Base-by-base conservation (phyloP, 148 eudicot genomes). In the Rhododendron ovatum region DNA sequence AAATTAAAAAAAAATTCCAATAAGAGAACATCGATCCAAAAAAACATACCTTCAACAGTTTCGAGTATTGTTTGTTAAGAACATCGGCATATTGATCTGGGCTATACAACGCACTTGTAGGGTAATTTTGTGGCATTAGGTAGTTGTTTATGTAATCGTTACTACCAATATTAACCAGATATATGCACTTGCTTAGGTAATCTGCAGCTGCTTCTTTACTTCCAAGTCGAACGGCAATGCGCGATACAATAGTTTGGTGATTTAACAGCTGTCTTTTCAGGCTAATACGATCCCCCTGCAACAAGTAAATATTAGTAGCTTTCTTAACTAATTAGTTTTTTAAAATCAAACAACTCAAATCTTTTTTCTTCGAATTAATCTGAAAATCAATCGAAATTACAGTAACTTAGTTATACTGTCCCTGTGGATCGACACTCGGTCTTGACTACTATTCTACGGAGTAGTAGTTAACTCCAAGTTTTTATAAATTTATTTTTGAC, bases 101-200 rank as follows among this genome's bases (percentile, higher is more conserved):
- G 14, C 47, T 90, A 30, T 71, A 90, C 1, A 55, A 2, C 0
- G 3, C 80, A 20, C 87, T 89, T 9, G 88, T 78, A 3, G 24
- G 24, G 86, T 90, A 92, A 48, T 26, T 17, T 43, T 83, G 41
- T 1, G 95, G 93, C 82, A 89, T 26, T 12, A 91, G 89, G 86
- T 95, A 95, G 80, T 92, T 93, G 88, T 89, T 91, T 4, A 92
- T 76, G 86, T 91, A 95, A 84, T 95, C 98, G 45, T 95, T 93
- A 86, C 86, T 92, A 1, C 96, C 98, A 22, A 93, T 88, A 17
- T 80, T 88, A 37, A 93, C 84, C 5, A 82, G 50, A 83, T 92
- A 95, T 1, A 93, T 51, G 87, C 98, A 92, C 83, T 86, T 84
- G 24, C 55, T 59, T 2, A 95, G 83, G 86, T 90, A 71, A 6